phyloP scores from a whole-genome alignment of 1,284 basidiomycete species.

The Retiboletus flavoniger region DNA sequence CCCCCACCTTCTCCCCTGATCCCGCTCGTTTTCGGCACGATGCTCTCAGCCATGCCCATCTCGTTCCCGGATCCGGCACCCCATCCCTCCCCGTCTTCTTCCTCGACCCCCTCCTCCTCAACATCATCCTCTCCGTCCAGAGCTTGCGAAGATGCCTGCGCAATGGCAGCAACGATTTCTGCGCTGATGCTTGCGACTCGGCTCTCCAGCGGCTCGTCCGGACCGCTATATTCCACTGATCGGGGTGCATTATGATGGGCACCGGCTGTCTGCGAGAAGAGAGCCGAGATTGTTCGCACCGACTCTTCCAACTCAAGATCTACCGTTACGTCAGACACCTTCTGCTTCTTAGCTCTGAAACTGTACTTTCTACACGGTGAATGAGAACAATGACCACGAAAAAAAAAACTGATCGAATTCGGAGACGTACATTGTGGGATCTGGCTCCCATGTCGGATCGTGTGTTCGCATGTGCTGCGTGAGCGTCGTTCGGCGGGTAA shows the following conservation, averaged over 20 bases:
- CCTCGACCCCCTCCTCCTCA: conserved; percentile 35
- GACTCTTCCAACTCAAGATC: conserved; percentile 61
- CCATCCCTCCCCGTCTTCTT: conserved; percentile 45
- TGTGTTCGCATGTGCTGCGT: conserved; percentile 82
- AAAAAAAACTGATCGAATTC: background rate
- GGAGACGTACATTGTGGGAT: conserved; percentile 68
- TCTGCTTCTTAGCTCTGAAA: conserved; percentile 69
- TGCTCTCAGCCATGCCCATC: conserved; percentile 44
- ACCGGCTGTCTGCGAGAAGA: conserved; percentile 51
- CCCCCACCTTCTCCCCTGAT: conserved; percentile 46
- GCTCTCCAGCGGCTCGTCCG: conserved; percentile 52
- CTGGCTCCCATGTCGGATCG: conserved; percentile 76
- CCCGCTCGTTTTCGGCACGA: conserved; percentile 58
- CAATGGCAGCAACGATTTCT: conserved; percentile 72
- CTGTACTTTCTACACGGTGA: conserved; percentile 58
- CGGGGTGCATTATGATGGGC: conserved; percentile 30
- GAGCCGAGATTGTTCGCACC: conserved; percentile 65
- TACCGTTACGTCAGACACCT: conserved; percentile 49
- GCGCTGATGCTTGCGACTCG: conserved; percentile 68
- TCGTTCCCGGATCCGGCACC: conserved; percentile 51
- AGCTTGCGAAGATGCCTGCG: conserved; percentile 54
- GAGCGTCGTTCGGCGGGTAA: conserved; percentile 77
- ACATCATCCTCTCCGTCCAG: conserved; percentile 55
- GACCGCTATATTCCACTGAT: conserved; percentile 19
- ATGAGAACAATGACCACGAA: conserved; percentile 13